Conservation (phyloP, 768 basidiomycete species). For the Kwoniella dendrophila region DNA sequence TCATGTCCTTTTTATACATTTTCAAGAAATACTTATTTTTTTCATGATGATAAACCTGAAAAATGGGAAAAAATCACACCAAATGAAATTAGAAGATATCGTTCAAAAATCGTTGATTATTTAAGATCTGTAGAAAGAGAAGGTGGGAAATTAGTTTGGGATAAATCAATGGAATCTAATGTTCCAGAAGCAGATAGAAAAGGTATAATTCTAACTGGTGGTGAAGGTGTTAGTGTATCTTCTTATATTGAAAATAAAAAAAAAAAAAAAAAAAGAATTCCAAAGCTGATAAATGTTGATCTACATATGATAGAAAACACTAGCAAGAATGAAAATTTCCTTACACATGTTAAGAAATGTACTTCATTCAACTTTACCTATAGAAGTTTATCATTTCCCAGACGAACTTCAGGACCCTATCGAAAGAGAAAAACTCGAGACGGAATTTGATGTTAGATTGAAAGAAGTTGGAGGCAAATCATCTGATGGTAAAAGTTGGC, state of each 20-base stretch:
- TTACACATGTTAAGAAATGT: conserved; percentile 56
- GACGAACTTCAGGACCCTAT: conserved; percentile 53
- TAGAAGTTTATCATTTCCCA: conserved; percentile 58
- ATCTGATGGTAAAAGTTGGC: conserved; percentile 47
- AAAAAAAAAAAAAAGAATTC: no score
- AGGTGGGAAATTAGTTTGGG: conserved; percentile 46
- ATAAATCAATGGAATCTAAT: conserved; percentile 28
- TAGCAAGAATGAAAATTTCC: conserved; percentile 49
- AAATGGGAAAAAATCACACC: conserved; percentile 41
- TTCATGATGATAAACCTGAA: conserved; percentile 48
- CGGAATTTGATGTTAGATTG: conserved; percentile 52
- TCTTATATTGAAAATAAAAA: no score
- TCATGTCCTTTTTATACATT: conserved; percentile 49
- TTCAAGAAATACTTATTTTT: conserved; percentile 48
- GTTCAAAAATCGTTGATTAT: conserved; percentile 45
- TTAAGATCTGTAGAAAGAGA: conserved; percentile 42
- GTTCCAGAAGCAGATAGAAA: conserved; percentile 27
- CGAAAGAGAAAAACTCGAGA: conserved; percentile 36
- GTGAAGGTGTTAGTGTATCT: conserved; percentile 49
- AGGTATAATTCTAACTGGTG: conserved; percentile 50
- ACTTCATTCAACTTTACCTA: conserved; percentile 55
- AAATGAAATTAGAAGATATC: conserved; percentile 44
- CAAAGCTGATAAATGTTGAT: conserved; percentile 13
- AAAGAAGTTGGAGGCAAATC: conserved; percentile 35
- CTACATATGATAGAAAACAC: conserved; percentile 51